Conservation (phyloP, 1,284 basidiomycete species). For the Wallemia mellicola region DNA sequence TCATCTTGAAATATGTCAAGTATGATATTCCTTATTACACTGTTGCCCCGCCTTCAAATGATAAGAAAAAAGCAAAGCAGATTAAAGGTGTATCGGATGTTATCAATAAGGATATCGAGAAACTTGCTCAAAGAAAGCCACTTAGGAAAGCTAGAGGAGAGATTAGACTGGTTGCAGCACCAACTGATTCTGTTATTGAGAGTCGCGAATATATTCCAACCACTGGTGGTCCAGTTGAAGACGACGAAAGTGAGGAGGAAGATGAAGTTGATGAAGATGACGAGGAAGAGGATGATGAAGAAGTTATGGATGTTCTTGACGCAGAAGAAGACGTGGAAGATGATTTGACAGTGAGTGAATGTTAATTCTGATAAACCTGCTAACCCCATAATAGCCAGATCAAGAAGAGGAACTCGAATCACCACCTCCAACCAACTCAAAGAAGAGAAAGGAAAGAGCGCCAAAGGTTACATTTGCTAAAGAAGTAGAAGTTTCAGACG, state of each 20-base stretch:
- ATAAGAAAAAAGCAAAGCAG: slow-evolving; percentile 1
- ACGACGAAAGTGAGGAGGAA: neutral
- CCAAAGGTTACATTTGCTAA: neutral
- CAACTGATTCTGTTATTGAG: neutral
- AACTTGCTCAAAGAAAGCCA: neutral
- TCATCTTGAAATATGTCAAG: slow-evolving; percentile 68
- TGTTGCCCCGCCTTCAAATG: slow-evolving; percentile 7
- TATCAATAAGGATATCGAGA: neutral
- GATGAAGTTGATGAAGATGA: neutral
- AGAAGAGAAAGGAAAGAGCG: neutral
- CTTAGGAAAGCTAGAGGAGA: neutral
- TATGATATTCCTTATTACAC: slow-evolving; percentile 51
- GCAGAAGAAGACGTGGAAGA: neutral
- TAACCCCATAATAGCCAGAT: neutral
- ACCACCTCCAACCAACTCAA: neutral
- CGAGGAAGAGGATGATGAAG: neutral
- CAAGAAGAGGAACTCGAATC: neutral
- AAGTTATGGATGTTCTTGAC: neutral
- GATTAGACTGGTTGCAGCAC: neutral
- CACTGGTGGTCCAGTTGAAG: neutral
- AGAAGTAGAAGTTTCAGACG: neutral
- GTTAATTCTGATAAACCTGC: neutral
- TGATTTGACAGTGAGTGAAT: neutral
- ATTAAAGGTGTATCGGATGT: neutral
- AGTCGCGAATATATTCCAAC: neutral